phyloP scores from a whole-genome alignment of 2,329 filamentous ascomycete species.

The Paracoccidioides brasiliensis region DNA sequence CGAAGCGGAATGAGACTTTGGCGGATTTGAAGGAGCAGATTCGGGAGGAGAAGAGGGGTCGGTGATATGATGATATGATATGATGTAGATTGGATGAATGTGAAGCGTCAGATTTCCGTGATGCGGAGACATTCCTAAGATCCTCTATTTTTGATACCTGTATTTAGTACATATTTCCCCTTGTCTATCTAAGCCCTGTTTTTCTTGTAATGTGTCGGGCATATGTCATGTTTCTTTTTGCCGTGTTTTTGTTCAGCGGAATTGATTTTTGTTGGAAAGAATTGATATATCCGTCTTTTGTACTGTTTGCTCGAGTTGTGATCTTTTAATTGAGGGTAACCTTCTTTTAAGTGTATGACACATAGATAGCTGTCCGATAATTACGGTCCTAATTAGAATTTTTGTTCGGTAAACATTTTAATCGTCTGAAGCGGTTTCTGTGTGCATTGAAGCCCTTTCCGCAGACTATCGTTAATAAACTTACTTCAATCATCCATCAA shows the following conservation, averaged over 20 bases:
- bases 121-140: too few species aligned
- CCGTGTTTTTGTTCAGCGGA: background rate
- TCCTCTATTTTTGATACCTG: constrained; percentile 1
- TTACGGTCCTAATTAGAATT: background rate
- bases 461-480: background rate
- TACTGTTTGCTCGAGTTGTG: background rate
- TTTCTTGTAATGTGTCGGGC: background rate
- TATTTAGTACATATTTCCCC: constrained; percentile 1
- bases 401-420: background rate
- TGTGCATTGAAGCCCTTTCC: background rate
- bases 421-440: background rate
- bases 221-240: background rate
- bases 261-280: background rate
- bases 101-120: constrained; percentile 1
- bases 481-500: background rate
- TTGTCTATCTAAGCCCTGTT: constrained; percentile 9
- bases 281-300: background rate
- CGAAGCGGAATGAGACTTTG: constrained; percentile 60
- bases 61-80: constrained; percentile 1
- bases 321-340: background rate
- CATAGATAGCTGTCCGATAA: background rate
- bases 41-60: constrained; percentile 58
- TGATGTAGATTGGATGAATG: background rate
- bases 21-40: constrained; percentile 68
- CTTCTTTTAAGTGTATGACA: background rate